Percentiles rank a stretch among this genome's conserved stretches.
These are phyloP conservation scores for Schrenkiella parvula DNA, from an alignment of 345 rosid genomes.

Conservation along the genomic window DNA sequence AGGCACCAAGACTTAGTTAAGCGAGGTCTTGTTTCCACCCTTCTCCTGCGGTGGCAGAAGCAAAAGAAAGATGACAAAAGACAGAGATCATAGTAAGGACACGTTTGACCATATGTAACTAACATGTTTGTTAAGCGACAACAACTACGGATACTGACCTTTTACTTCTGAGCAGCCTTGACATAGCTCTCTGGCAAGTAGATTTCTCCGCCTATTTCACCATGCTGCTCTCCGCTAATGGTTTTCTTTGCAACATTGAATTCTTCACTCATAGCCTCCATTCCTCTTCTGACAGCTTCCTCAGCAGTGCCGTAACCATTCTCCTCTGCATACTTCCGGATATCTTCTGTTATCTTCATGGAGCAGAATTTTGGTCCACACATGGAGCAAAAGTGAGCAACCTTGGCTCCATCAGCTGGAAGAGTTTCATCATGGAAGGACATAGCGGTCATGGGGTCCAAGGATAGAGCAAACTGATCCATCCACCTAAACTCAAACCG, in stretches of 20 bases:
- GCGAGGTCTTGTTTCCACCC: conserved; percentile 11
- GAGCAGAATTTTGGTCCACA: conserved; percentile 99
- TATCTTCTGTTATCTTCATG: conserved; percentile 99
- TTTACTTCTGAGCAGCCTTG: conserved; percentile 49
- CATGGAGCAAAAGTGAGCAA: conserved; percentile 98
- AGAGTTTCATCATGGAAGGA: conserved; percentile 97
- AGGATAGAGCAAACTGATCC: conserved; percentile 96
- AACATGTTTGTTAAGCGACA: neutral
- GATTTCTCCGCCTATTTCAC: conserved; percentile 96
- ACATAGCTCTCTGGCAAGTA: conserved; percentile 68
- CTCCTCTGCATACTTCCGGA: conserved; percentile 92
- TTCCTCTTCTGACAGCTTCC: conserved; percentile 82
- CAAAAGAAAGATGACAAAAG: neutral
- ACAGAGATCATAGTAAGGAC: neutral
- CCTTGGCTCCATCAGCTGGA: conserved; percentile 97
- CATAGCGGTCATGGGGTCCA: conserved; percentile 99
- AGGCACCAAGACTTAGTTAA: conserved; percentile 7
- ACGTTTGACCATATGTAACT: neutral
- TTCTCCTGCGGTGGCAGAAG: conserved; percentile 5
- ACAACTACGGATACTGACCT: conserved; percentile 32
- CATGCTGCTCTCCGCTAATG: conserved; percentile 92
- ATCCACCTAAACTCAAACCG: conserved; percentile 97
- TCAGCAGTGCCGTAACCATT: conserved; percentile 91
- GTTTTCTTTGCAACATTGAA: conserved; percentile 89
- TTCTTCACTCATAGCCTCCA: conserved; percentile 96